Evolutionary conservation across 2,329 filamentous ascomycete genomes (phyloP).

Genomic region (Monilinia vaccinii-corymbosi): DNA sequence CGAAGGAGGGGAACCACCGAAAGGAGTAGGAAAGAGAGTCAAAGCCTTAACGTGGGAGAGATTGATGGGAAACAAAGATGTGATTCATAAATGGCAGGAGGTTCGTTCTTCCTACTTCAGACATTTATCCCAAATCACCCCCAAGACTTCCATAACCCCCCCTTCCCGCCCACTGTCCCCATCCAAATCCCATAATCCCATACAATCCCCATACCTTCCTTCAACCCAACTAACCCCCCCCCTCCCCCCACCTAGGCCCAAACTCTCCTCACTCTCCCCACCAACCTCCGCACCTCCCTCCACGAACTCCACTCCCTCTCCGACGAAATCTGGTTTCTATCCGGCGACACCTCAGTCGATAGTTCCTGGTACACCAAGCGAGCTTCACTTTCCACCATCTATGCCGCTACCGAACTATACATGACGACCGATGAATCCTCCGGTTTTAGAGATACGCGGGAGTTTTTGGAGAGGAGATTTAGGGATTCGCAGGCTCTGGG

Average conservation of each 20-base stretch:
- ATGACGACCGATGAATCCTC: conserved; percentile 82
- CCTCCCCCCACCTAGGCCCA: conserved; percentile 45
- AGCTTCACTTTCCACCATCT: conserved; percentile 53
- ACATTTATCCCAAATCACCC: not conserved
- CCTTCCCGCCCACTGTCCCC: too few species aligned
- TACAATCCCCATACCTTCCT: not conserved
- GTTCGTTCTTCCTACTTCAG: conserved; percentile 37
- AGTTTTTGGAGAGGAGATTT: conserved; percentile 64
- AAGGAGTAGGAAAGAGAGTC: conserved; percentile 54
- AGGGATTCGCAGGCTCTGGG: conserved; percentile 58
- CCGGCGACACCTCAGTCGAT: conserved; percentile 76
- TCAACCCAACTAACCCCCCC: not conserved
- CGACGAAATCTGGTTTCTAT: conserved; percentile 88
- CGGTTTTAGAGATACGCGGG: conserved; percentile 66
- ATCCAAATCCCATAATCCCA: not conserved
- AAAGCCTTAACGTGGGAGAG: conserved; percentile 67
- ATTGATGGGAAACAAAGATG: conserved; percentile 60
- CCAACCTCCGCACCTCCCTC: conserved; percentile 65
- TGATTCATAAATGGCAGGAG: conserved; percentile 80
- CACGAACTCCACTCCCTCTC: conserved; percentile 70
- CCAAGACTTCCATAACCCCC: not conserved
- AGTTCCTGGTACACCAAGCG: conserved; percentile 79
- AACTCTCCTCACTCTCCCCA: conserved; percentile 80
- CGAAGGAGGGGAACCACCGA: conserved; percentile 24
- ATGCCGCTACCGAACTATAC: conserved; percentile 75